Conservation (phyloP, 2,329 filamentous ascomycete genomes). For the Apiospora saccharicola region DNA sequence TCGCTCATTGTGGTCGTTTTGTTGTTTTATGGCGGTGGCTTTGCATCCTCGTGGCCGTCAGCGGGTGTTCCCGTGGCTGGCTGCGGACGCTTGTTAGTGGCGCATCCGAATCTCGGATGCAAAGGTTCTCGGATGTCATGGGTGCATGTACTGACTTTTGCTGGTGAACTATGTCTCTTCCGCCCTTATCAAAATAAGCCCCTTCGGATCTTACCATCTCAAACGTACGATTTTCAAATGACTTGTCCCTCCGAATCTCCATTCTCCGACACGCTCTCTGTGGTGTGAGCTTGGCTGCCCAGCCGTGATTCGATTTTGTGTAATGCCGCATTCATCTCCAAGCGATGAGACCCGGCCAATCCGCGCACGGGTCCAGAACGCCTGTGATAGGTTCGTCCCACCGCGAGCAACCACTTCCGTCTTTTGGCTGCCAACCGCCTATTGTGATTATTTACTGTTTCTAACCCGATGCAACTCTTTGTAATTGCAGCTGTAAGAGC, state of each 20-base stretch:
- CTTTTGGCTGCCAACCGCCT: neutral
- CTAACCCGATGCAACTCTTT: neutral
- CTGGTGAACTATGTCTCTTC: neutral
- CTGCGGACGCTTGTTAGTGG: neutral
- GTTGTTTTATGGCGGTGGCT: neutral
- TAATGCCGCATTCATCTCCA: slow-evolving; percentile 15
- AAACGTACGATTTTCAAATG: slow-evolving; percentile 1
- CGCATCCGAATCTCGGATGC: slow-evolving; percentile 19
- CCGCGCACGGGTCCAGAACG: slow-evolving; percentile 22
- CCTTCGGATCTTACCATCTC: neutral
- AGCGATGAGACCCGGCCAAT: slow-evolving; percentile 20
- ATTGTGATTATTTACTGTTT: neutral
- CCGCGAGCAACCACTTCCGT: neutral
- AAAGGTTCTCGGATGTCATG: neutral
- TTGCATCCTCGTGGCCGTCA: neutral
- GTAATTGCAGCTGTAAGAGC: slow-evolving; percentile 49
- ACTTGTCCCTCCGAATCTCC: neutral
- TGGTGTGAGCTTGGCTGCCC: neutral
- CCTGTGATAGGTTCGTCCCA: slow-evolving; percentile 25
- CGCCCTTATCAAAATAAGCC: neutral
- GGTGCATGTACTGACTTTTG: neutral
- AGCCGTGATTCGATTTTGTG: neutral
- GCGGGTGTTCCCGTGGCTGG: slow-evolving; percentile 3
- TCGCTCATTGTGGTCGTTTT: neutral
- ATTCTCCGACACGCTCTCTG: neutral